Evolutionary conservation across 2,329 filamentous ascomycete species (phyloP), one percentile per base, ranked within the genome.

Genomic region (Aspergillus persii): DNA sequence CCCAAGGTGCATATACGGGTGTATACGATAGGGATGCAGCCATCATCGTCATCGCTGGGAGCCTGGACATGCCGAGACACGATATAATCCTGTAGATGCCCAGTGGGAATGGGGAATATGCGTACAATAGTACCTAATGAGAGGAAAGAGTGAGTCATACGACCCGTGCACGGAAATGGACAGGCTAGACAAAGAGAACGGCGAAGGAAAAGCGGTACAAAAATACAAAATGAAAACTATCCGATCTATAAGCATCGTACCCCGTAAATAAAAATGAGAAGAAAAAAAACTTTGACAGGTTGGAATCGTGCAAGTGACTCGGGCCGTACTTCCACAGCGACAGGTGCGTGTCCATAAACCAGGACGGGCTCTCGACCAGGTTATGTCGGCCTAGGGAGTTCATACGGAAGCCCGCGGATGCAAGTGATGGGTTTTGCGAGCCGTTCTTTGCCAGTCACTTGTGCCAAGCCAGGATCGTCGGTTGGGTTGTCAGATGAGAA

Each of bases 401-500:
- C 57, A 47, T 55, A 60, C 61, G 61, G 61, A 63, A 62, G 54
- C 29, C 36, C 61, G 60, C 61, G 61, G 61, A 63, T 63, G 60
- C 52, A 47, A 55, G 53, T 57, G 54, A 48, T 30, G 30, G 36
- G 47, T 52, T 55, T 44, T 39, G 41, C n/a, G 49, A 54, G 57
- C 58, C 55, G 58, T 54, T 51, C 44, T n/a, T 52, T 36, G n/a
- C 41, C 39, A 31, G 47, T 26, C 46, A 53, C 48, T 53, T 52
- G 50, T 46, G 56, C 59, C 59, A 61, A 63, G 55, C 26, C 49
- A 59, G 59, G 63, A 65, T 65, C 63, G 57, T 60, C 60, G 31
- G 51, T 65, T 58, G 58, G 61, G 58, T 62, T 65, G 63, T 65
- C 61, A 62, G 59, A 63, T 61, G 64, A 56, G 56, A 51, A 41